Evolutionary conservation across 2,329 filamentous ascomycete genomes (phyloP).

Genomic region (Magnaporthiopsis poae): DNA sequence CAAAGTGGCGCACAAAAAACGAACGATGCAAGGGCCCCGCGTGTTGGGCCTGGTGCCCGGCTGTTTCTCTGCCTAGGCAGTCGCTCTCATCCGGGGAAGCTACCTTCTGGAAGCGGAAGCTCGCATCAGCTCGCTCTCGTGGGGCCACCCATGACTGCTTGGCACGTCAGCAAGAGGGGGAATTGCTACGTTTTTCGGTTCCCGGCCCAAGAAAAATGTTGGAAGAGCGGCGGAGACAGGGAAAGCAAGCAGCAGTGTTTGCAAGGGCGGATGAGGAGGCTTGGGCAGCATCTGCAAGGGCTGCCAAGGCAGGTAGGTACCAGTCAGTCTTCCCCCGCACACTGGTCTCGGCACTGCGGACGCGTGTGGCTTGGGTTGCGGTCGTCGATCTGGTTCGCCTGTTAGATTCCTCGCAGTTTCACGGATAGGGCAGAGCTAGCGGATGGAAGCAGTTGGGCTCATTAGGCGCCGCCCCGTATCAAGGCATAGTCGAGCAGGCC

Average conservation of each 20-base stretch:
- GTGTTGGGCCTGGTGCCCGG: background rate
- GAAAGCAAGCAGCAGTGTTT: background rate
- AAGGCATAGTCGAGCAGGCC: too few species aligned
- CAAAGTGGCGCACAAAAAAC: background rate
- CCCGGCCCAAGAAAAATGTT: background rate
- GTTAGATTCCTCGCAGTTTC: too few species aligned
- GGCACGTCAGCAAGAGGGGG: background rate
- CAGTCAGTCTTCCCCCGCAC: background rate
- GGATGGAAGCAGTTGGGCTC: too few species aligned
- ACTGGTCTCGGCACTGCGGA: too few species aligned
- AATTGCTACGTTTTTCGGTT: background rate
- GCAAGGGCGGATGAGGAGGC: too few species aligned
- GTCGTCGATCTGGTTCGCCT: background rate
- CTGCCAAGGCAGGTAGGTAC: background rate
- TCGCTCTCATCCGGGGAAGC: background rate
- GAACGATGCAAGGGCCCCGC: background rate
- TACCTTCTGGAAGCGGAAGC: slow-evolving; percentile 1
- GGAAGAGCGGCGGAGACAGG: background rate
- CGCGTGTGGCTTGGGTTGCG: background rate
- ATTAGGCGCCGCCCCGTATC: too few species aligned
- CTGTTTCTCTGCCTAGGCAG: background rate
- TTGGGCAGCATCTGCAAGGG: background rate
- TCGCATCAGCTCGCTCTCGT: background rate
- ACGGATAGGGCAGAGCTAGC: too few species aligned
- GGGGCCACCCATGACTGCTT: background rate